phyloP scores from a whole-genome alignment of 2,329 filamentous ascomycete species.

The Triangularia verruculosa region DNA sequence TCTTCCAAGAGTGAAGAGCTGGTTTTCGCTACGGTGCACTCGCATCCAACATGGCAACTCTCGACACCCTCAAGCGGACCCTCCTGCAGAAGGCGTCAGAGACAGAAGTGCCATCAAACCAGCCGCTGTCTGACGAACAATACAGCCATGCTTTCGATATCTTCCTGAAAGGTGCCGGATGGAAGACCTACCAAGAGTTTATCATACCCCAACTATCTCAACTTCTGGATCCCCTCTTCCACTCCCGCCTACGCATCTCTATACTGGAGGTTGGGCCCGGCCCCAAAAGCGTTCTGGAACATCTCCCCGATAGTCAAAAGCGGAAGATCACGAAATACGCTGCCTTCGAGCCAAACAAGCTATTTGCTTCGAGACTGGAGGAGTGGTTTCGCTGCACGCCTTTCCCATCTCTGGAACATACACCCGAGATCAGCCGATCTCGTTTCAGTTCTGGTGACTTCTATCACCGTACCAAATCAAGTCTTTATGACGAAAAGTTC shows the following conservation, averaged over 20 bases:
- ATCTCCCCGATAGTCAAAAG: conserved; percentile 43
- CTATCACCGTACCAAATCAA: conserved; percentile 3
- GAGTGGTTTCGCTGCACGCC: conserved; percentile 39
- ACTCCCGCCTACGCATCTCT: conserved; percentile 44
- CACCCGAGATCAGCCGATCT: conserved; percentile 37
- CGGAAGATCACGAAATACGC: conserved; percentile 47
- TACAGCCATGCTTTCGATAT: conserved; percentile 49
- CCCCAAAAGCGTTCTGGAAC: conserved; percentile 50
- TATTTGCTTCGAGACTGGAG: conserved; percentile 45
- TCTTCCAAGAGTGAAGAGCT: not conserved
- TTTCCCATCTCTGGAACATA: conserved; percentile 41
- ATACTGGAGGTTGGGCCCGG: conserved; percentile 60
- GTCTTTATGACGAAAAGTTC: conserved; percentile 39
- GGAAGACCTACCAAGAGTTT: conserved; percentile 47
- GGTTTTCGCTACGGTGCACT: not conserved
- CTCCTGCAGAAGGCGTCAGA: conserved; percentile 35
- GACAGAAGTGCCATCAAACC: conserved; percentile 28
- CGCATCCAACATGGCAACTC: conserved; percentile 39
- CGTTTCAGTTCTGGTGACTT: conserved; percentile 38
- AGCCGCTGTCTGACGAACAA: conserved; percentile 44
- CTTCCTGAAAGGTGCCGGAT: conserved; percentile 36
- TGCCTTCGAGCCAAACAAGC: conserved; percentile 51
- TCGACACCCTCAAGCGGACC: conserved; percentile 41
- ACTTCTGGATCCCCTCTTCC: conserved; percentile 41
- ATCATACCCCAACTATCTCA: conserved; percentile 48